Base-by-base conservation (phyloP, 2,329 filamentous ascomycete genomes). In the Apiospora arundinis region DNA sequence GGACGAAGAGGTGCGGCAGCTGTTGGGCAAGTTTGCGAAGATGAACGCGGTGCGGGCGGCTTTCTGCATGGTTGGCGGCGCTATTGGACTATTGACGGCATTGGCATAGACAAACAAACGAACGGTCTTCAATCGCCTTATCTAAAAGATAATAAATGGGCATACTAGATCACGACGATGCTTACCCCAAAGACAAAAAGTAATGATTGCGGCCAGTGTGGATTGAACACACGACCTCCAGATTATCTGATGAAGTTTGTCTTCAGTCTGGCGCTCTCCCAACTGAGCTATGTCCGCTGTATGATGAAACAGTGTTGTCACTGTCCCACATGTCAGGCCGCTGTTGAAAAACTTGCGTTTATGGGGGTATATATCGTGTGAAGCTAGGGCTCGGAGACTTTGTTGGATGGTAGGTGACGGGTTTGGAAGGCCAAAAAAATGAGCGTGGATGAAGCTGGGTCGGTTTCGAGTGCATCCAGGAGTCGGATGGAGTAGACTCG, bases 31-130 rank as follows among this genome's bases (percentile, higher is more conserved):
- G 32, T 69, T 69, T 18, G 68, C 68, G 18, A 60, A 42, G 68
- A 18, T 69, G 68, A 69, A 67, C 16, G 44, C 14, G 6, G 42
- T 74, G 14, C 73, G 74, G 42, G 67, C 68, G 25, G 68, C 23
- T 16, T 67, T 68, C 9, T 25, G 46, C 21, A 68, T 28, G 45
- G 63, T 56, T 40, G 65, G 46, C 1, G 65, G 63, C 12, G 16
- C 68, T 1, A n/a, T 70, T 21, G 65, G 45, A 2, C n/a, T 67
- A n/a, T n/a, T 37, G 7, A 69, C 68, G 9, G 49, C 49, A 4
- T 40, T 69, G 25, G 28, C 16, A 9, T 60, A 60, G 46, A n/a
- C 42, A 44, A 40, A 40, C 37, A 40, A 40, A 40, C 37, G 37
- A 40, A 40, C 37, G n/a, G n/a, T n/a, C n/a, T n/a, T n/a, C n/a